A percentile compares a stretch with the other conserved stretches of the same genome.
These are phyloP conservation scores for Vinca minor DNA, from an alignment of 257 asterid species.

Conservation along the genomic window DNA sequence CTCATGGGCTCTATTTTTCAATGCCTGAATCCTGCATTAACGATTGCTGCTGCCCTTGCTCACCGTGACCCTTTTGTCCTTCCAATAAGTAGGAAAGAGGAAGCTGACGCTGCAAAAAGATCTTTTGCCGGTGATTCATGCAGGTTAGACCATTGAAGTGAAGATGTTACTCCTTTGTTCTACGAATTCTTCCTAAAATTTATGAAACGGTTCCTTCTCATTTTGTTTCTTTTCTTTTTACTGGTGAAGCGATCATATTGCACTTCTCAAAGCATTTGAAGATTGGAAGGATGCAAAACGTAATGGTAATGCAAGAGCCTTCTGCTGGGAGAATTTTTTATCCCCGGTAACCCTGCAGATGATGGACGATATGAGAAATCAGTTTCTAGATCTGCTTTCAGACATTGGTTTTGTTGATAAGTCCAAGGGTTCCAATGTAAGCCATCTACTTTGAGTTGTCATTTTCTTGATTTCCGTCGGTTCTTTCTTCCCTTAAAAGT, in stretches of 20 bases:
- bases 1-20: slow-evolving; percentile 94
- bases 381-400: slow-evolving; percentile 73
- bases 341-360: slow-evolving; percentile 77
- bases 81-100: slow-evolving; percentile 78
- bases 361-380: slow-evolving; percentile 87
- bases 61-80: slow-evolving; percentile 90
- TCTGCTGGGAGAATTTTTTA: slow-evolving; percentile 86
- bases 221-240: background rate
- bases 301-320: slow-evolving; percentile 45
- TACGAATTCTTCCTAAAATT: background rate
- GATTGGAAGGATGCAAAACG: slow-evolving; percentile 86
- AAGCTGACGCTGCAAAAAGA: slow-evolving; percentile 84
- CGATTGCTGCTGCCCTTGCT: slow-evolving; percentile 96
- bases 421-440: slow-evolving; percentile 56
- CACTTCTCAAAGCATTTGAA: slow-evolving; percentile 88
- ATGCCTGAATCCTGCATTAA: slow-evolving; percentile 86
- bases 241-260: slow-evolving; percentile 70
- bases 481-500: background rate
- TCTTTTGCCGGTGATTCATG: slow-evolving; percentile 90
- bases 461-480: background rate
- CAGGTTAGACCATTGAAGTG: slow-evolving; percentile 50
- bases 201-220: background rate
- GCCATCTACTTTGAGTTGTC: slow-evolving; percentile 12
- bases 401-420: slow-evolving; percentile 80
- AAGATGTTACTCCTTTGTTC: slow-evolving; percentile 9